Conservation (phyloP, 331 rosid species). For the Stylosanthes scabra region DNA sequence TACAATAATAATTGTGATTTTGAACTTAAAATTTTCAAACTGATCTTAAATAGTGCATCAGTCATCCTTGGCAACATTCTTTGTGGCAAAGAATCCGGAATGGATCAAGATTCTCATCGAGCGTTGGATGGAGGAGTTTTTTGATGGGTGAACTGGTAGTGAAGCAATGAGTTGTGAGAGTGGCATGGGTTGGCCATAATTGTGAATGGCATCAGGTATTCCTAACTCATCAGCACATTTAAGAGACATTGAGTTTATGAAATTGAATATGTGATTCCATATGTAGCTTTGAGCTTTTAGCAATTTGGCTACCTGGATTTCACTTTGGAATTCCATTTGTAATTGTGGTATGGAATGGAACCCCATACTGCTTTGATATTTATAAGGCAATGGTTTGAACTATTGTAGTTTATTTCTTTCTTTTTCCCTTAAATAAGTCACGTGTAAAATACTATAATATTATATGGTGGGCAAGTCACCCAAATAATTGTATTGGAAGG, state of each 20-base stretch:
- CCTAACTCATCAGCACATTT: slow-evolving; percentile 44
- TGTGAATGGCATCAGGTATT: slow-evolving; percentile 47
- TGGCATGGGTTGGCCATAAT: no score
- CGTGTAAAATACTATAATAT: no score
- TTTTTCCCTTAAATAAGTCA: no score
- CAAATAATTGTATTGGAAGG: no score
- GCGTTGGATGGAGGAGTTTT: slow-evolving; percentile 11
- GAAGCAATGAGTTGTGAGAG: slow-evolving; percentile 28
- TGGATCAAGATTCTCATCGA: no score
- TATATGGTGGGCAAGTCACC: no score
- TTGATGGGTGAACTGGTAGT: slow-evolving; percentile 44
- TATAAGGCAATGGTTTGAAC: background rate
- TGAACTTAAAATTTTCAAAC: no score
- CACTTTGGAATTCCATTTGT: background rate
- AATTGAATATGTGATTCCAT: slow-evolving; percentile 8
- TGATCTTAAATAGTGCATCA: no score
- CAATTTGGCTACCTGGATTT: background rate
- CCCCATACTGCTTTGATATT: background rate
- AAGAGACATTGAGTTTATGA: slow-evolving; percentile 41
- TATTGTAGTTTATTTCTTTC: no score
- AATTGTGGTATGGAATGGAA: background rate
- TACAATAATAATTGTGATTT: no score
- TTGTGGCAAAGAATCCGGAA: no score
- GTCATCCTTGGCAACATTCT: no score
- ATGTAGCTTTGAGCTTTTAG: slow-evolving; percentile 13